phyloP scores from a whole-genome alignment of 169 alveolate genomes.

The Babesia ovis region DNA sequence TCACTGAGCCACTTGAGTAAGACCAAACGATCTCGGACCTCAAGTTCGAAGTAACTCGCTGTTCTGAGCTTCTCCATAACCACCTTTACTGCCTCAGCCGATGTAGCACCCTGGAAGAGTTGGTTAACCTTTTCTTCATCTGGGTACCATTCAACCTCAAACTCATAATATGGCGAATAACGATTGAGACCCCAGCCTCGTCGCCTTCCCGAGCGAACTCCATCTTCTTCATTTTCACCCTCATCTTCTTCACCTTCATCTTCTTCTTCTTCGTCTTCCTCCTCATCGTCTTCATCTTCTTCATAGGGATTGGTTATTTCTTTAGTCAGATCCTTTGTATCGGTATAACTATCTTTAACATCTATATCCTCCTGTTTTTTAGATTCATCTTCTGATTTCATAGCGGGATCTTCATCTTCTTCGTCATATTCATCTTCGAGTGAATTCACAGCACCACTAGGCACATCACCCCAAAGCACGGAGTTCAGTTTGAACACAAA shows the following conservation, averaged over 20 bases:
- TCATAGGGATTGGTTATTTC: neutral
- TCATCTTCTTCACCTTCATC: conserved; percentile 5
- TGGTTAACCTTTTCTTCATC: conserved; percentile 21
- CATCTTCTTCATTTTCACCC: conserved; percentile 33
- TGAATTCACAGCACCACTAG: neutral
- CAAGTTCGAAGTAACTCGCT: conserved; percentile 32
- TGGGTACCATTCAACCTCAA: conserved; percentile 57
- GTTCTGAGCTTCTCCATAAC: conserved; percentile 28
- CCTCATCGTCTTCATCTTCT: conserved; percentile 11
- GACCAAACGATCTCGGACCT: conserved; percentile 25
- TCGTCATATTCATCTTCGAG: conserved; percentile 23
- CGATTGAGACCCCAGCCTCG: conserved; percentile 57
- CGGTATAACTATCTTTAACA: neutral
- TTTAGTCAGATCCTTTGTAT: neutral
- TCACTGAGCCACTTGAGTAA: conserved; percentile 48
- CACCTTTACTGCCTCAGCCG: conserved; percentile 25
- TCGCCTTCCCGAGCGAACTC: neutral
- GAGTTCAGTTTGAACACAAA: conserved; percentile 47
- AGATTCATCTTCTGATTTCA: neutral
- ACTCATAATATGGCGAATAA: conserved; percentile 54
- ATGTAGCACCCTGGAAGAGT: conserved; percentile 30
- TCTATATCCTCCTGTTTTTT: neutral
- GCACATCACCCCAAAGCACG: conserved; percentile 32
- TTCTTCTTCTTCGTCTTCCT: conserved; percentile 22
- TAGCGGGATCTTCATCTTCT: conserved; percentile 3